Percentiles rank a stretch among this genome's conserved stretches.
phyloP scores from a whole-genome alignment of 345 rosid species.

The Camelina sativa region DNA sequence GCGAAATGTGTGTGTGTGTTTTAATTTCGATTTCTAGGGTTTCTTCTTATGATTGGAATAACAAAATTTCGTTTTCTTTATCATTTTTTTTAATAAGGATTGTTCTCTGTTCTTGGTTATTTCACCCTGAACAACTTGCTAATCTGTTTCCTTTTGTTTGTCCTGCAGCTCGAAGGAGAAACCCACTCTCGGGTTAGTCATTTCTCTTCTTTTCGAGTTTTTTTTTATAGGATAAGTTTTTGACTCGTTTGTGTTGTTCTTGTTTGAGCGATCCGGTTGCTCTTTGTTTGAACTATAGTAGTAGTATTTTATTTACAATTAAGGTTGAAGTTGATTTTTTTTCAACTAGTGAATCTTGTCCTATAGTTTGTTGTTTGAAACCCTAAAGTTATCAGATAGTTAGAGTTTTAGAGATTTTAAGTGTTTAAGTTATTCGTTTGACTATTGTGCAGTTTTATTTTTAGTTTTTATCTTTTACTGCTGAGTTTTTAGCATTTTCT shows the following conservation, averaged over 20 bases:
- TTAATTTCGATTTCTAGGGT: not conserved
- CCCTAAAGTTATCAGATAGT: too few species aligned
- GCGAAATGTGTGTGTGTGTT: not conserved
- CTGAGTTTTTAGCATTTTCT: not conserved
- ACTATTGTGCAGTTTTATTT: not conserved
- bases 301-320: too few species aligned
- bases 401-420: too few species aligned
- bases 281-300: not conserved
- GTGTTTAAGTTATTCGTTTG: too few species aligned
- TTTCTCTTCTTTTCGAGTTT: not conserved
- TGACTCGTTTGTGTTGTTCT: not conserved
- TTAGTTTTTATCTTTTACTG: not conserved
- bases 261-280: not conserved
- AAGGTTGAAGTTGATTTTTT: too few species aligned
- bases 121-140: not conserved
- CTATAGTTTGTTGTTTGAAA: not conserved
- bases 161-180: conserved; percentile 92
- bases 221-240: not conserved
- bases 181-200: conserved; percentile 89
- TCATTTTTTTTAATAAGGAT: not conserved
- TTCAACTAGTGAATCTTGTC: not conserved
- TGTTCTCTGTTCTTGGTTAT: not conserved
- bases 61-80: not conserved
- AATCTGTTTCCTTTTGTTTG: not conserved
- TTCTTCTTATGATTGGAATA: not conserved